Base-by-base conservation (phyloP, 108 stramenopile species). In the Fragilaria crotonensis region DNA sequence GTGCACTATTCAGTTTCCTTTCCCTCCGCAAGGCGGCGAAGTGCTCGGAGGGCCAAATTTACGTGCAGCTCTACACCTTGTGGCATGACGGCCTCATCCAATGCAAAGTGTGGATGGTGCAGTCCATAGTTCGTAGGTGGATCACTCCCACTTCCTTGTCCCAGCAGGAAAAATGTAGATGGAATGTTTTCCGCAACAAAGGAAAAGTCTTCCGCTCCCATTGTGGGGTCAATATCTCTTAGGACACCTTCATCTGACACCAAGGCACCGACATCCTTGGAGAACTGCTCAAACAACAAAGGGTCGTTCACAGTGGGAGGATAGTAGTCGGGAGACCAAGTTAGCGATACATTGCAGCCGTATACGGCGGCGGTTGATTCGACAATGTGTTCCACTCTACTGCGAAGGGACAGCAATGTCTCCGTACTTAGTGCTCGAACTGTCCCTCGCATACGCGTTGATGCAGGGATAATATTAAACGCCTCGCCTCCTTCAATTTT, bases 161-260 rank as follows among this genome's bases (percentile, higher is more conserved):
- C 89, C 44, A 95, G 48, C 49, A 89, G 73, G 50, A 87, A 87
- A 45, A 91, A 95, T 5, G 82, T 78, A 5, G 74, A 66, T 0
- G 89, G 89, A n/a, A 91, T 71, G 17, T 61, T 57, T 41, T 94
- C 78, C 0, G 90, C 87, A 7, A 92, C 52, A 61, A 86, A 96
- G 0, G 80, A 70, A 74, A 96, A 96, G 55, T 96, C 95, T 71
- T 96, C 95, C 2, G 78, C 95, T 5, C 90, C 95, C 90, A 96
- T 92, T 30, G 95, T 92, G 1, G 88, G 90, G 48, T 86, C 84
- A 33, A 82, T 71, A 5, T 65, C 59, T 26, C 59, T 61, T 2
- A 79, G 29, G 3, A 59, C 41, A 3, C 77, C 79, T 25, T 54
- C 62, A 14, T 65, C 62, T 21, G 86, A 53, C 14, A 92, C 78